Evolutionary conservation across 2,329 filamentous ascomycete species (phyloP).

Genomic region (Verticillium nonalfalfae): DNA sequence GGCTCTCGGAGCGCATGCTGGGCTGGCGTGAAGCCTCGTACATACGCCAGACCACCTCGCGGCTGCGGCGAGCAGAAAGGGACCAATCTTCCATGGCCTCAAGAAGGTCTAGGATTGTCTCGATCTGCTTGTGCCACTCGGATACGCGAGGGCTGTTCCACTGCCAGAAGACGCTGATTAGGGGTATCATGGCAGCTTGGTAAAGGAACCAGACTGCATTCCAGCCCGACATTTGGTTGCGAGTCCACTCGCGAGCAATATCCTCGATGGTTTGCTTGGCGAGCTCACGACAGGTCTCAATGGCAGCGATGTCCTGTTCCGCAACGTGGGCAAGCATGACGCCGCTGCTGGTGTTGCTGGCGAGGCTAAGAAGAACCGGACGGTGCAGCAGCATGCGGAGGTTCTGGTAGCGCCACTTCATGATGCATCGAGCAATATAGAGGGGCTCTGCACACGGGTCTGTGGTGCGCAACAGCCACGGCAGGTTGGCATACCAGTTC

Average conservation of each 20-base stretch:
- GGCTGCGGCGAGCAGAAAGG: constrained; percentile 53
- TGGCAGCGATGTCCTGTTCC: constrained; percentile 59
- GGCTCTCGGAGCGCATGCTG: constrained; percentile 20
- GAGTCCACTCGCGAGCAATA: constrained; percentile 62
- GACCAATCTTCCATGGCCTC: constrained; percentile 61
- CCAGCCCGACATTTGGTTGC: constrained; percentile 73
- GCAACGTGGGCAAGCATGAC: constrained; percentile 34
- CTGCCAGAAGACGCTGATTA: constrained; percentile 70
- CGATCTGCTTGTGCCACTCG: constrained; percentile 51
- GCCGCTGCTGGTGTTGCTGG: constrained; percentile 40
- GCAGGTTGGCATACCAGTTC: constrained; percentile 66
- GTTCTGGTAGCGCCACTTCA: constrained; percentile 80
- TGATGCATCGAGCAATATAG: constrained; percentile 63
- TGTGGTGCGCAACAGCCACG: constrained; percentile 55
- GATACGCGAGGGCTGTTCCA: constrained; percentile 39
- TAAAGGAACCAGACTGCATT: constrained; percentile 79
- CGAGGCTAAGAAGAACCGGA: constrained; percentile 62
- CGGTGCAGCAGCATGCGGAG: constrained; percentile 70
- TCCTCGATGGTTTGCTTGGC: constrained; percentile 67
- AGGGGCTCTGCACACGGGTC: constrained; percentile 67
- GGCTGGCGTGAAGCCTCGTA: constrained; percentile 49
- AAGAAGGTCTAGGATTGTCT: constrained; percentile 52
- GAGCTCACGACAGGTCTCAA: constrained; percentile 62
- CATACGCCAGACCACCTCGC: constrained; percentile 58
- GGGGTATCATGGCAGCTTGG: constrained; percentile 72